phyloP scores from a whole-genome alignment of 371 early-diverging fungal genomes.

The Mucor mucedo region DNA sequence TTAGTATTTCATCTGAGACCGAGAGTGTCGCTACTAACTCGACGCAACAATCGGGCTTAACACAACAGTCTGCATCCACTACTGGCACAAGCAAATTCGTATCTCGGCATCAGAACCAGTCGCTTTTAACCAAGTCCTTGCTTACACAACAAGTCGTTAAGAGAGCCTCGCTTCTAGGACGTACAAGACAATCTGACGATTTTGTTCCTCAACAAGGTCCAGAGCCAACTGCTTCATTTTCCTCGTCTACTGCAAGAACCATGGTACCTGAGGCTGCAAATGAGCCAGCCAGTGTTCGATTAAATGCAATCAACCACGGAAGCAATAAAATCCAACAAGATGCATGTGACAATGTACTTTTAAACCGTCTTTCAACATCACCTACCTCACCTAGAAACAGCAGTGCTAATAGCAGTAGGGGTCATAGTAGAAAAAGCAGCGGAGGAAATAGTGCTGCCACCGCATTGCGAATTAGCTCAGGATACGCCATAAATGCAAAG shows the following conservation, averaged over 20 bases:
- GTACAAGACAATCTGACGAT: not conserved
- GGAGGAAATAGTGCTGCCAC: conserved; percentile 26
- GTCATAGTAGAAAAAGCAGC: conserved; percentile 29
- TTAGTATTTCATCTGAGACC: conserved; percentile 24
- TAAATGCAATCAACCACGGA: conserved; percentile 22
- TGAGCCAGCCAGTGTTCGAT: conserved; percentile 9
- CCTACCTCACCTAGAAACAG: conserved; percentile 11
- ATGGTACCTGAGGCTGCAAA: conserved; percentile 16
- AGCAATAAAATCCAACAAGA: conserved; percentile 24
- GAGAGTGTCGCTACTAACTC: conserved; percentile 10
- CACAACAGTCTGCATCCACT: not conserved
- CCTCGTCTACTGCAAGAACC: conserved; percentile 32
- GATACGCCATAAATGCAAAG: conserved; percentile 17
- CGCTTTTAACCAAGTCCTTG: conserved; percentile 21
- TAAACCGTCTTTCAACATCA: conserved; percentile 11
- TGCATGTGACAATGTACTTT: conserved; percentile 3
- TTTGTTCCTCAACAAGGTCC: conserved; percentile 18
- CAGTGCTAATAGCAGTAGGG: conserved; percentile 12
- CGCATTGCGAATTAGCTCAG: conserved; percentile 19
- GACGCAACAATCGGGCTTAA: not conserved
- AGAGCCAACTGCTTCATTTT: conserved; percentile 30
- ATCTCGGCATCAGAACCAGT: conserved; percentile 17
- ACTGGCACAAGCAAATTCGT: not conserved
- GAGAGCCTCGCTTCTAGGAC: conserved; percentile 10
- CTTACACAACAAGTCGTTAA: conserved; percentile 20